phyloP scores from a whole-genome alignment of 257 asterid species.

The Solanum pinnatisectum region DNA sequence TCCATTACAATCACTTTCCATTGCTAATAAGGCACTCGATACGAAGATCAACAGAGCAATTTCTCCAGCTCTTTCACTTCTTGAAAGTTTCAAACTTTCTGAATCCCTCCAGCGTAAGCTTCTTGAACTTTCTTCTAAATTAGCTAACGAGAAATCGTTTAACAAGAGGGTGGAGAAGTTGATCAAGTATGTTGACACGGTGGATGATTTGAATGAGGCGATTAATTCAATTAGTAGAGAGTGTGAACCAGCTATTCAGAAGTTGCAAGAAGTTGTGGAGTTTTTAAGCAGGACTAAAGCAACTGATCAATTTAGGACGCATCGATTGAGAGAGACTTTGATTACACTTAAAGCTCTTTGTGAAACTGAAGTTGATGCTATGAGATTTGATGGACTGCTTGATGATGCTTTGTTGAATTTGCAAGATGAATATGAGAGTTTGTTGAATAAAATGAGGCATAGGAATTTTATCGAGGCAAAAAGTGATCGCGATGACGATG shows the following conservation, averaged over 20 bases:
- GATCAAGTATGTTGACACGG: constrained; percentile 52
- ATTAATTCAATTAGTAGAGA: constrained; percentile 40
- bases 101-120: constrained; percentile 55
- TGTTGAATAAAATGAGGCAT: constrained; percentile 46
- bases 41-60: constrained; percentile 64
- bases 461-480: constrained; percentile 7
- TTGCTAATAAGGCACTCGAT: constrained; percentile 64
- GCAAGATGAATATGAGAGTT: constrained; percentile 75
- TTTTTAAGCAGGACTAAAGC: constrained; percentile 85
- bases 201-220: constrained; percentile 35
- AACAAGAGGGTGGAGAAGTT: constrained; percentile 30
- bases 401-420: constrained; percentile 72
- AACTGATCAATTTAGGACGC: constrained; percentile 50
- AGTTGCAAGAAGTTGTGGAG: constrained; percentile 81
- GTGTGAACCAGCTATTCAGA: constrained; percentile 62
- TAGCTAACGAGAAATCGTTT: constrained; percentile 27
- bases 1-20: constrained; percentile 68
- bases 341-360: constrained; percentile 52
- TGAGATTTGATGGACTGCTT: constrained; percentile 65
- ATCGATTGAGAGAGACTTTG: constrained; percentile 52
- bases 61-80: constrained; percentile 57
- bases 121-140: constrained; percentile 24
- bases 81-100: constrained; percentile 50
- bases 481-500: constrained; percentile 3
- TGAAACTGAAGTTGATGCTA: constrained; percentile 63